These are phyloP conservation scores for Lactarius indigo DNA, from an alignment of 768 basidiomycete species.

Conservation along the genomic window DNA sequence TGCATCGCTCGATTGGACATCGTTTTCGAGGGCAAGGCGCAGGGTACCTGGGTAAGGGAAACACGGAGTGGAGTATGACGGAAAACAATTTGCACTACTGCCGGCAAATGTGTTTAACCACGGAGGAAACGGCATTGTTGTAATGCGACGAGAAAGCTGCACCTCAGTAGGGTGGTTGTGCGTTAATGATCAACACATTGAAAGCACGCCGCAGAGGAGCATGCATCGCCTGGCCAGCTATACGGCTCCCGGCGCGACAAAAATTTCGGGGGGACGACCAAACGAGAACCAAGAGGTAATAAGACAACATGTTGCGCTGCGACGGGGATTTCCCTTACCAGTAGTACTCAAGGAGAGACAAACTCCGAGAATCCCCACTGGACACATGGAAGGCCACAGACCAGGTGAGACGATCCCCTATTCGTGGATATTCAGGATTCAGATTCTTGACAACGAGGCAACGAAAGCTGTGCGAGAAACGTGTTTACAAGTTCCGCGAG, in stretches of 20 bases:
- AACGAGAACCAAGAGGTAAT: constrained; percentile 4
- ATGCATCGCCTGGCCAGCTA: not conserved
- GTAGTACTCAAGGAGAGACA: not conserved
- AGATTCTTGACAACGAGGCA: not conserved
- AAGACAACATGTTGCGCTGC: constrained; percentile 3
- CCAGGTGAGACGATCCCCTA: not conserved
- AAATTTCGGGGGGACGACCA: not conserved
- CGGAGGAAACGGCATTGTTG: not conserved
- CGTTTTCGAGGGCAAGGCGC: not conserved
- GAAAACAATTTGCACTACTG: not conserved
- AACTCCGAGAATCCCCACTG: constrained; percentile 17
- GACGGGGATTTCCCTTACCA: not conserved
- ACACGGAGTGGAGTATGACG: not conserved
- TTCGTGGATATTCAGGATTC: not conserved
- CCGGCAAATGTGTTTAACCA: not conserved
- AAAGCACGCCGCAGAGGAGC: not conserved
- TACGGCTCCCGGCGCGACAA: constrained; percentile 3
- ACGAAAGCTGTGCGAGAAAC: not conserved
- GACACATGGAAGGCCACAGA: not conserved
- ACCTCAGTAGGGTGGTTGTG: constrained; percentile 2
- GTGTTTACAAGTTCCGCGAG: not conserved
- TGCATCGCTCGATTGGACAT: not conserved
- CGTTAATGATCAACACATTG: not conserved
- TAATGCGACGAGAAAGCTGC: not conserved
- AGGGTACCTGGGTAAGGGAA: not conserved